These are phyloP conservation scores for Myriosclerotinia duriaeana DNA, from an alignment of 2,329 filamentous ascomycete species.

Conservation along the genomic window DNA sequence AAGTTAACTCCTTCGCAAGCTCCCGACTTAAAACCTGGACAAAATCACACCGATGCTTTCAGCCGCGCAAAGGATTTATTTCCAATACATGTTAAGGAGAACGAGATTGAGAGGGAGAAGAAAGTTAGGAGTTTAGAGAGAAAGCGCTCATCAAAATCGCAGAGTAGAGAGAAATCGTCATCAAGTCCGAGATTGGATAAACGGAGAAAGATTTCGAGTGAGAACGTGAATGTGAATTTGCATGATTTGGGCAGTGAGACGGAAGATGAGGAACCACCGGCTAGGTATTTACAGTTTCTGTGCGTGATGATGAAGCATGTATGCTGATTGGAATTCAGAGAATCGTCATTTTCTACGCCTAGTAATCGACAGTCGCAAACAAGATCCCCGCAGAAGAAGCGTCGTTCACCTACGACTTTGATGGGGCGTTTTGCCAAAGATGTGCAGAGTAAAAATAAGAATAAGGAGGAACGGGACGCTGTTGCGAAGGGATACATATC, in stretches of 20 bases:
- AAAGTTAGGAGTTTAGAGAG: slow-evolving; percentile 33
- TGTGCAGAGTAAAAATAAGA: slow-evolving; percentile 25
- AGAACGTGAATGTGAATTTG: slow-evolving; percentile 25
- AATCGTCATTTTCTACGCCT: slow-evolving; percentile 31
- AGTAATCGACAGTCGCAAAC: slow-evolving; percentile 28
- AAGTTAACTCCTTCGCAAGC: slow-evolving; percentile 48
- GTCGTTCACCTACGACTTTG: slow-evolving; percentile 27
- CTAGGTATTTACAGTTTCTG: slow-evolving; percentile 7
- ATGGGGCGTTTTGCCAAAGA: slow-evolving; percentile 30
- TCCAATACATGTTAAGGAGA: slow-evolving; percentile 46
- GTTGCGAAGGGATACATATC: slow-evolving; percentile 30
- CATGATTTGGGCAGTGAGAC: slow-evolving; percentile 23
- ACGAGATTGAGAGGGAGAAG: slow-evolving; percentile 42
- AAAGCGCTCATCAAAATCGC: slow-evolving; percentile 31
- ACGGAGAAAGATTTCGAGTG: slow-evolving; percentile 32
- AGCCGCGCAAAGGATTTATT: slow-evolving; percentile 49
- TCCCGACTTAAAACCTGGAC: slow-evolving; percentile 41
- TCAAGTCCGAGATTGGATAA: slow-evolving; percentile 32
- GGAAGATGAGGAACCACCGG: slow-evolving; percentile 4
- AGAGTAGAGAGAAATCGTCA: slow-evolving; percentile 33
- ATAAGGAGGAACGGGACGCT: slow-evolving; percentile 16
- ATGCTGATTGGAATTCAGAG: slow-evolving; percentile 26
- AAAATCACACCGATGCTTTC: slow-evolving; percentile 47
- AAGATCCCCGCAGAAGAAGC: slow-evolving; percentile 15
- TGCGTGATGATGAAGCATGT: not conserved